Percentiles rank a stretch among this genome's conserved stretches.
These are phyloP conservation scores for Capsicum rhomboideum DNA, from an alignment of 257 asterid genomes.

Conservation along the genomic window DNA sequence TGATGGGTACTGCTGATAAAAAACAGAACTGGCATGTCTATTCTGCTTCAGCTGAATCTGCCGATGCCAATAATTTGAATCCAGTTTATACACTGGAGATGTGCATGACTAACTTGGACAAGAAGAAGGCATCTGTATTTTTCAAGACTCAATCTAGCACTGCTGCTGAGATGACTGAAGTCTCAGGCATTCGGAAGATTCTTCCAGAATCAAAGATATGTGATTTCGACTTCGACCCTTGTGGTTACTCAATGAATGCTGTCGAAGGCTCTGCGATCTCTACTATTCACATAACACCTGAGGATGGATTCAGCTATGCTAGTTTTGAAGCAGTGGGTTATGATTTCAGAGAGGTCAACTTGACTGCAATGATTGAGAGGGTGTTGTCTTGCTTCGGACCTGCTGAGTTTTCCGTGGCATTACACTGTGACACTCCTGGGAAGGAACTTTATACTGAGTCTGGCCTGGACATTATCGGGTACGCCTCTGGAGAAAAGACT, in stretches of 20 bases:
- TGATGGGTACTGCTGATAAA: conserved; percentile 49
- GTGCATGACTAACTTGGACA: conserved; percentile 83
- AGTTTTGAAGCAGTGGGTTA: conserved; percentile 80
- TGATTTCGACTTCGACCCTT: conserved; percentile 75
- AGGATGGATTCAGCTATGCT: conserved; percentile 86
- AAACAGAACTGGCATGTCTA: conserved; percentile 75
- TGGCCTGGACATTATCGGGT: conserved; percentile 25
- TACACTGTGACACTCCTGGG: conserved; percentile 41
- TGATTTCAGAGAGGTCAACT: conserved; percentile 31
- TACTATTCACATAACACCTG: conserved; percentile 70
- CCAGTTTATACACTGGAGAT: conserved; percentile 64
- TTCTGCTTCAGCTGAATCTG: conserved; percentile 42
- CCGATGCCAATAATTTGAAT: not conserved
- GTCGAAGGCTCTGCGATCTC: conserved; percentile 57
- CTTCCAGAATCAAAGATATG: conserved; percentile 64
- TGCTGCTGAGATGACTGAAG: conserved; percentile 52
- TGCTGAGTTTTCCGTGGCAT: conserved; percentile 55
- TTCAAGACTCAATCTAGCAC: conserved; percentile 55
- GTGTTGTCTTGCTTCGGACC: conserved; percentile 72
- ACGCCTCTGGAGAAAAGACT: conserved; percentile 42
- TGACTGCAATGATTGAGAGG: conserved; percentile 45
- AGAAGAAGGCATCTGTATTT: conserved; percentile 52
- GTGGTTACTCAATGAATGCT: conserved; percentile 87
- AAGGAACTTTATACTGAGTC: conserved; percentile 23
- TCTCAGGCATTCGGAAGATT: conserved; percentile 60